Evolutionary conservation across 1,284 basidiomycete genomes (phyloP).

Genomic region (Apiotrichum laibachii): DNA sequence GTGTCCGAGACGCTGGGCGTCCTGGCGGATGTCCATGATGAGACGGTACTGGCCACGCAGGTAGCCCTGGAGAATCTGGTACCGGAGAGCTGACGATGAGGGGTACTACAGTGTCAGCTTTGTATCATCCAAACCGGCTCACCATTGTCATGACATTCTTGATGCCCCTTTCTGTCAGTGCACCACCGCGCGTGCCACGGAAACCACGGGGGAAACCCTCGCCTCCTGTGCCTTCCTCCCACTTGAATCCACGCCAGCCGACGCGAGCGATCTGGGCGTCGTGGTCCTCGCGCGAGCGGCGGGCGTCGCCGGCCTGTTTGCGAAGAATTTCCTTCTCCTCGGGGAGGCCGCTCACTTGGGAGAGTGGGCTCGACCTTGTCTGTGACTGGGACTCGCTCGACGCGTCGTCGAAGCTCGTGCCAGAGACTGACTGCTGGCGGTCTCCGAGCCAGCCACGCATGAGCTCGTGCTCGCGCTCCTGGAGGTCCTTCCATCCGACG

Average conservation of each 20-base stretch:
- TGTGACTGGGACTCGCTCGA: constrained; percentile 3
- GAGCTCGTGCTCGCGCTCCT: constrained; percentile 61
- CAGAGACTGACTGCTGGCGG: constrained; percentile 1
- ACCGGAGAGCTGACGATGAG: constrained; percentile 56
- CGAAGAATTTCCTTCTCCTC: constrained; percentile 4
- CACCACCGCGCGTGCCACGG: constrained; percentile 61
- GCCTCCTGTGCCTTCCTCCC: constrained; percentile 43
- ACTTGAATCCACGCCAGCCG: constrained; percentile 48
- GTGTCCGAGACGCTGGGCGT: constrained; percentile 37
- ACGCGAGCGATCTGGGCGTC: constrained; percentile 31
- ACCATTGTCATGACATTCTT: constrained; percentile 85
- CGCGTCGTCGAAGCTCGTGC: constrained; percentile 14
- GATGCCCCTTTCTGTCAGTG: constrained; percentile 73
- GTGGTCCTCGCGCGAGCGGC: constrained; percentile 27
- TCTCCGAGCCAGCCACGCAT: constrained; percentile 25
- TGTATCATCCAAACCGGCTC: constrained; percentile 43
- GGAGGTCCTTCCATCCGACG: constrained; percentile 71
- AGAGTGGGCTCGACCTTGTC: constrained; percentile 12
- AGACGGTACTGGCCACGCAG: constrained; percentile 55
- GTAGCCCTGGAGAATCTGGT: constrained; percentile 55
- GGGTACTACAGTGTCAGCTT: constrained; percentile 47
- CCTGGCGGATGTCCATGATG: constrained; percentile 38
- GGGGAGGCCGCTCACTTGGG: constrained; percentile 6
- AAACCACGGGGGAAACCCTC: constrained; percentile 46
- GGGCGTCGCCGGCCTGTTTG: constrained; percentile 16